Evolutionary conservation across 139 green algal genomes (phyloP).

Genomic region (Closterium sp.): DNA sequence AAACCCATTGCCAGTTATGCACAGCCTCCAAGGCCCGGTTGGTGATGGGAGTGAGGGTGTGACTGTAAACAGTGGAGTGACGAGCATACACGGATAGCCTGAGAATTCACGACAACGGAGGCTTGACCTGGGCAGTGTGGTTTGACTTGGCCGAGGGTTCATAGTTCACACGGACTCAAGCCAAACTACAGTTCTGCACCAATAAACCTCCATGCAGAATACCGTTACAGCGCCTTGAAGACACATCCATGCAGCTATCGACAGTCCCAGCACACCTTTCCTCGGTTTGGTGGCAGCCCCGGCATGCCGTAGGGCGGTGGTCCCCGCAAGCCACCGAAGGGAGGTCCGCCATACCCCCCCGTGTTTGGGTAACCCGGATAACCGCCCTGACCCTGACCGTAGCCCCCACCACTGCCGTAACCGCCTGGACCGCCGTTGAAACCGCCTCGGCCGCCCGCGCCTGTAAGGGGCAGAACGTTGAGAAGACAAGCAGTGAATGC

Average conservation of each 20-base stretch:
- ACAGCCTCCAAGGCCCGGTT: no score
- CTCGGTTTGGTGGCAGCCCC: not conserved
- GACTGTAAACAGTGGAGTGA: no score
- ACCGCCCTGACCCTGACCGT: not conserved
- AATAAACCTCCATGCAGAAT: not conserved
- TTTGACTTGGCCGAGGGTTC: no score
- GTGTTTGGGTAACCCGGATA: not conserved
- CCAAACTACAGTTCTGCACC: no score
- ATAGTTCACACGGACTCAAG: no score
- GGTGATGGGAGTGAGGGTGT: no score
- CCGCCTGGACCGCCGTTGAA: not conserved
- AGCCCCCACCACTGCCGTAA: not conserved
- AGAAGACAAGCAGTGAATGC: no score
- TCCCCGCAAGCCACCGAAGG: not conserved
- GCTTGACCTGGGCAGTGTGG: no score
- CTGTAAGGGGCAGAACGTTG: not conserved
- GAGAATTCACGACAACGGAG: no score
- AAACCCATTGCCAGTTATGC: no score
- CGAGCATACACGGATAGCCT: no score
- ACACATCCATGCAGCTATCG: not conserved
- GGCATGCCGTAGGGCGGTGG: not conserved
- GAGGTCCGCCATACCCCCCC: not conserved
- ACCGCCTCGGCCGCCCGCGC: not conserved
- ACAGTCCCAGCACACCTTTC: not conserved
- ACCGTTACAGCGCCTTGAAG: no score